A percentile compares a stretch with the other conserved stretches of the same genome.
phyloP scores from a whole-genome alignment of 495 filamentous ascomycete genomes.

The Lophiotrema nucula region DNA sequence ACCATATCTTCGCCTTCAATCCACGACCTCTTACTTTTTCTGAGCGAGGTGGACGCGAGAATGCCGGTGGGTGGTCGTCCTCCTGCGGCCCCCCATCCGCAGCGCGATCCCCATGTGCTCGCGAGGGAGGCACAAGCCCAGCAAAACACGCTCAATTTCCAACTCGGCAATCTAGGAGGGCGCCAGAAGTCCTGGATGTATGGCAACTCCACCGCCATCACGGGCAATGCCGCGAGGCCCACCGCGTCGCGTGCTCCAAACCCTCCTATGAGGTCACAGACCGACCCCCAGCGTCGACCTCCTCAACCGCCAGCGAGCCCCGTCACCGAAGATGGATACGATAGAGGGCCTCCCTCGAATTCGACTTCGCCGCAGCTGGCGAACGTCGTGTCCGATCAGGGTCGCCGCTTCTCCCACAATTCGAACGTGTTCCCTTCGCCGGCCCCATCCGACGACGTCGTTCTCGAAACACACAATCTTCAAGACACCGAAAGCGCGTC shows the following conservation, averaged over 20 bases:
- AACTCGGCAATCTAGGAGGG: slow-evolving; percentile 22
- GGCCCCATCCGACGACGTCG: slow-evolving; percentile 23
- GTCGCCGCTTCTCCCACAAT: slow-evolving; percentile 1
- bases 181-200: slow-evolving; percentile 27
- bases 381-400: slow-evolving; percentile 15
- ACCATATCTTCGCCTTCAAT: too few species aligned
- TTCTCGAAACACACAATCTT: too few species aligned
- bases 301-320: not conserved
- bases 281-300: not conserved
- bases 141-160: slow-evolving; percentile 12
- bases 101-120: too few species aligned
- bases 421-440: slow-evolving; percentile 25
- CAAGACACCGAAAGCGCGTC: too few species aligned
- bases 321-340: not conserved
- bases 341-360: slow-evolving; percentile 23
- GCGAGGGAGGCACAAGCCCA: not conserved
- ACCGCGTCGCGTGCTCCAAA: not conserved
- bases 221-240: too few species aligned
- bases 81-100: too few species aligned
- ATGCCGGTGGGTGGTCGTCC: too few species aligned
- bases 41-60: too few species aligned
- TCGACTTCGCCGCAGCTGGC: slow-evolving; percentile 32
- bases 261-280: not conserved
- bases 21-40: too few species aligned
- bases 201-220: not conserved